Evolutionary conservation across 2,329 filamentous ascomycete species (phyloP), one percentile per base, ranked within the genome.

Genomic region (Stemphylium lycopersici): DNA sequence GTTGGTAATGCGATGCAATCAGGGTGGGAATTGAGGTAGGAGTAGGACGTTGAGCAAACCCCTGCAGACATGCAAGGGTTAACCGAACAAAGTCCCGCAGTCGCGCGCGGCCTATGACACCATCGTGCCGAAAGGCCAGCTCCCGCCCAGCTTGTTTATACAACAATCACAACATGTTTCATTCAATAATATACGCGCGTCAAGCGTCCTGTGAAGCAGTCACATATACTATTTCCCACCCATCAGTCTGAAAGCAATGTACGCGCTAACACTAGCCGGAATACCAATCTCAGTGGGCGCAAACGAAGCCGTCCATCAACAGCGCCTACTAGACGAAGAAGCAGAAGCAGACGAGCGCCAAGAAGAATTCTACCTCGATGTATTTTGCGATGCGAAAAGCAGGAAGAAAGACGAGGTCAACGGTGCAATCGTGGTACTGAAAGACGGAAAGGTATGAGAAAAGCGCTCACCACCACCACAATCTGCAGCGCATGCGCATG

Each of bases 301-400:
- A 22, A 78, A 77, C 34, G 78, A 83, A 74, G 81, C 79, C 44
- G 78, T 82, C 13, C 74, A 76, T 22, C 76, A 81, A 55, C 79
- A 81, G 52, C 72, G 77, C 51, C 72, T 80, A 31, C 72, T 78
- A 31, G 79, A 81, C 56, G 77, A 77, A 55, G 79, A 81, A 66
- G 77, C 78, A 24, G 75, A 78, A 38, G 77, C 78, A 26, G 75
- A 79, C 47, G 75, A 76, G 18, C 80, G 79, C 15, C 79, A 80
- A 70, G 73, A 78, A 29, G 80, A 81, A 43, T 83, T 83, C 68
- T 76, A 79, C 51, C 58, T 83, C n/a, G 78, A 81, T 57, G 76
- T 80, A 13, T 76, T 66, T 52, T 77, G 80, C 55, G 77, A 78
- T 32, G 71, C 70, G 20, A 56, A 71, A 44, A 73, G 70, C 2